Percentiles rank a stretch among this genome's conserved stretches.
Conservation (phyloP, 225 moss, liverwort and hornwort species). For the Polytrichum commune region DNA sequence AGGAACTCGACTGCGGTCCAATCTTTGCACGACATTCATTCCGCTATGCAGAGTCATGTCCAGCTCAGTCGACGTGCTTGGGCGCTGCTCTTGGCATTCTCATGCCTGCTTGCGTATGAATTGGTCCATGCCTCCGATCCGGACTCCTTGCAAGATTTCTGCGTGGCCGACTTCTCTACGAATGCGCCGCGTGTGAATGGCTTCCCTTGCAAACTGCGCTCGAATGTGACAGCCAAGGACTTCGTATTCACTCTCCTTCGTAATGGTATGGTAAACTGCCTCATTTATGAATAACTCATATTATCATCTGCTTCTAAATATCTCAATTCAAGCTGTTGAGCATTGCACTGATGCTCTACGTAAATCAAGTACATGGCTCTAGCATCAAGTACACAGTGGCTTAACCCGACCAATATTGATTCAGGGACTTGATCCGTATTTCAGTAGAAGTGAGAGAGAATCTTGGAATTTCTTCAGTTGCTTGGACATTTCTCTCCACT, state of each 20-base stretch:
- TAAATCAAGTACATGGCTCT: neutral
- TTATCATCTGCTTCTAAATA: neutral
- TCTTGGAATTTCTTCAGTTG: too few species aligned
- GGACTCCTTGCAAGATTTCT: conserved; percentile 8
- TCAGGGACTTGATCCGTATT: too few species aligned
- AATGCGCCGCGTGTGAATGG: neutral
- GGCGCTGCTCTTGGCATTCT: neutral
- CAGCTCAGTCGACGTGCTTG: too few species aligned
- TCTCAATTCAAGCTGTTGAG: neutral
- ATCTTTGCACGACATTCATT: too few species aligned
- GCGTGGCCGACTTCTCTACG: conserved; percentile 1
- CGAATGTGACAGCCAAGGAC: neutral
- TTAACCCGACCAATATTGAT: too few species aligned
- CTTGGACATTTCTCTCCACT: too few species aligned
- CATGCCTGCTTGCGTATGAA: neutral
- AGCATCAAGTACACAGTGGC: too few species aligned
- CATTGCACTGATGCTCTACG: neutral
- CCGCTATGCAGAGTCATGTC: too few species aligned
- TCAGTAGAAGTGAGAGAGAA: too few species aligned
- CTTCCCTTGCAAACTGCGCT: neutral
- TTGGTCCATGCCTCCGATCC: conserved; percentile 5
- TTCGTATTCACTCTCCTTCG: conserved; percentile 2
- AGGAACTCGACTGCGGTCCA: too few species aligned
- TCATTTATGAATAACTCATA: neutral
- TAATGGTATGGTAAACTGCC: neutral